Base-by-base conservation (phyloP, 2,329 filamentous ascomycete genomes). In the Botrytis cinerea region DNA sequence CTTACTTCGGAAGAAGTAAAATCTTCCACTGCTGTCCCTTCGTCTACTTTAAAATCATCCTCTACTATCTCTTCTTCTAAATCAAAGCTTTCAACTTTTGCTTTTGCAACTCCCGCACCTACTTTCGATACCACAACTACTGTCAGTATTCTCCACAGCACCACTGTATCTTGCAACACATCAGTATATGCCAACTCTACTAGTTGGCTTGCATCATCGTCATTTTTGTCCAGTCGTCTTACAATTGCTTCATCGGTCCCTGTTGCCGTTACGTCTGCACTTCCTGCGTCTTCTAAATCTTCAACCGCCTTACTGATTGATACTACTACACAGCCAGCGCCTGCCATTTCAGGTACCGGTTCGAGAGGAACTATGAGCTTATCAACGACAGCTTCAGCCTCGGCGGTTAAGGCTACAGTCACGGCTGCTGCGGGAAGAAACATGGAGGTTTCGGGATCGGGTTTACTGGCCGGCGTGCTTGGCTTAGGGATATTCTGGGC, bases 251-350 rank as follows among this genome's bases (percentile, higher is more conserved):
- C 35, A 25, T 32, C 48, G n/a, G 40, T 38, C 38, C 35, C 35
- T 57, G 66, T 28, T 54, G 25, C 35, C 57, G 35, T 28, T 43
- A 57, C 35, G 25, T 25, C 25, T 66, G 45, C 63, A 43, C 40
- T 38, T 28, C 22, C 66, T 69, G 48, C 66, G 18, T 57, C 66
- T 43, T 69, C 48, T 8, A 43, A 25, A 10, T 43, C n/a, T 57
- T 32, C 48, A 43, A 43, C 48, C 18, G 35, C 66, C n/a, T 69
- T 69, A 69, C 66, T 69, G 51, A 69, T 69, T 45, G 66, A 69
- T 69, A 69, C 35, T 22, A 9, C 66, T 57, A 43, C 38, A 69
- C 66, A 69, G 66, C 66, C 48, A 32, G 54, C 51, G 4, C 51
- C 48, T 32, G 25, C 10, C 7, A 20, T 38, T 25, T 43, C 48